These are phyloP conservation scores for Eucalyptus regnans DNA, from an alignment of 345 rosid genomes.

Conservation along the genomic window DNA sequence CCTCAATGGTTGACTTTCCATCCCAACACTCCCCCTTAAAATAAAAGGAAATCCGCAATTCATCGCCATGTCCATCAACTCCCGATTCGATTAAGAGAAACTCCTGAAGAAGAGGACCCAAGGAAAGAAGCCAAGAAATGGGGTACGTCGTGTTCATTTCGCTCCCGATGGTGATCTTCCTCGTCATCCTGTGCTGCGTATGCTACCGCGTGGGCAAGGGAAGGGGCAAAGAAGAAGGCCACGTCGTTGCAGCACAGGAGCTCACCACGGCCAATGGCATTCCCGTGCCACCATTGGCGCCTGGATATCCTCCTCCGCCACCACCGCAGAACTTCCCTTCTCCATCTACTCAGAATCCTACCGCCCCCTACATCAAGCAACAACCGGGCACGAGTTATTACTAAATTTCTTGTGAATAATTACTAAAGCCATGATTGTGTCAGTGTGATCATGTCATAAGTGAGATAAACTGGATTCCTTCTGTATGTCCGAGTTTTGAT, in stretches of 20 bases:
- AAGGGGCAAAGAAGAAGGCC: neutral
- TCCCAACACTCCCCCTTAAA: neutral
- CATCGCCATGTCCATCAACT: neutral
- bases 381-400: neutral
- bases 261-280: neutral
- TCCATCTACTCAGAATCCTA: neutral
- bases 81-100: neutral
- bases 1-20: neutral
- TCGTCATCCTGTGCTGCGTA: neutral
- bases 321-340: neutral
- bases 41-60: neutral
- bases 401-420: neutral
- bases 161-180: neutral
- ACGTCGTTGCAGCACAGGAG: neutral
- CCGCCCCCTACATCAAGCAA: neutral
- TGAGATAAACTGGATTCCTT: neutral
- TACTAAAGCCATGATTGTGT: neutral
- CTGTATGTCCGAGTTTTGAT: neutral
- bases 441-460: neutral
- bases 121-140: neutral
- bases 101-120: neutral
- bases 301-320: no score
- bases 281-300: no score
- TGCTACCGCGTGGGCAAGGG: neutral
- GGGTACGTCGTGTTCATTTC: neutral